A percentile compares a stretch with the other conserved stretches of the same genome.
Conservation (phyloP, 345 rosid genomes). For the Bretschneidera sinensis region DNA sequence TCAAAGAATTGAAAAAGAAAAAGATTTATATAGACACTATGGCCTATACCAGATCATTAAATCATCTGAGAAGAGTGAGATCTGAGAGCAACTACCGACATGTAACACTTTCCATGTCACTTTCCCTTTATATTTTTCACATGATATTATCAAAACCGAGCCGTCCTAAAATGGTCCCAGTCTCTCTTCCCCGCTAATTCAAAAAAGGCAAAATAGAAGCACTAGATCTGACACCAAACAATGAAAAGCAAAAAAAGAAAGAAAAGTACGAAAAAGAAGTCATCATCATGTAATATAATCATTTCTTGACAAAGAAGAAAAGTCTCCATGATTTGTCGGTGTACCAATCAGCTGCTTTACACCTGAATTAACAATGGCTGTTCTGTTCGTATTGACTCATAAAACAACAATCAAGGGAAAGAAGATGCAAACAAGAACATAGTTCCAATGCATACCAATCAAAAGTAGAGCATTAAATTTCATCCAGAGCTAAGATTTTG, state of each 20-base stretch:
- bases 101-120: conserved; percentile 4
- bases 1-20: not conserved
- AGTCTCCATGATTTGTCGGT: conserved; percentile 11
- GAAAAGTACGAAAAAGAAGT: not conserved
- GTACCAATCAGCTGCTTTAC: not conserved
- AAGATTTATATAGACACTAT: not conserved
- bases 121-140: conserved; percentile 26
- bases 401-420: conserved; percentile 1
- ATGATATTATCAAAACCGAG: conserved; percentile 25
- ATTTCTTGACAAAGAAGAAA: conserved; percentile 38
- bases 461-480: not conserved
- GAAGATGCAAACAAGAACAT: not conserved
- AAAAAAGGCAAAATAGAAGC: conserved; percentile 15
- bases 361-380: conserved; percentile 4
- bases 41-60: not conserved
- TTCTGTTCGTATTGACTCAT: not conserved
- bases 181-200: conserved; percentile 8
- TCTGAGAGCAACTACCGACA: conserved; percentile 28
- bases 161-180: conserved; percentile 11
- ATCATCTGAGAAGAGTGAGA: conserved; percentile 8
- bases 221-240: conserved; percentile 16
- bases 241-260: conserved; percentile 5
- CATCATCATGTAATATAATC: not conserved
- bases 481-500: not conserved
- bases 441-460: not conserved